These are phyloP conservation scores for Hanseniaspora clermontiae DNA, from an alignment of 805 yeast genomes.

Conservation along the genomic window DNA sequence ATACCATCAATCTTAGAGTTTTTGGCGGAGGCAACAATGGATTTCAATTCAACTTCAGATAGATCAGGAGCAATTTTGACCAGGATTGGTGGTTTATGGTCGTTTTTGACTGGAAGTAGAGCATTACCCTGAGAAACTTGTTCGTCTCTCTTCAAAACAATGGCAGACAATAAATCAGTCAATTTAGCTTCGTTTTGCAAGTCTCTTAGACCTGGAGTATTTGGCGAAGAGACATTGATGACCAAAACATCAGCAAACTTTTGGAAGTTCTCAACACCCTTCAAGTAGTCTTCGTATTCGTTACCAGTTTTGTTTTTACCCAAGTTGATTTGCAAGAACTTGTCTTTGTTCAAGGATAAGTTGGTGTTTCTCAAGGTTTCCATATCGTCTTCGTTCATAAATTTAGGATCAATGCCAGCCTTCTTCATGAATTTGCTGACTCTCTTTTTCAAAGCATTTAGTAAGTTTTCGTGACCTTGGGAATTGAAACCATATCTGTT, in stretches of 20 bases:
- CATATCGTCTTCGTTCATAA: constrained; percentile 18
- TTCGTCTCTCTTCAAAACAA: constrained; percentile 58
- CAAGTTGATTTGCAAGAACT: constrained; percentile 66
- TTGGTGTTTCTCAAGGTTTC: constrained; percentile 17
- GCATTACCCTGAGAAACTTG: constrained; percentile 30
- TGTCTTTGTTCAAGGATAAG: constrained; percentile 47
- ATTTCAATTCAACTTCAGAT: constrained; percentile 61
- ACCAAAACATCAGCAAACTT: constrained; percentile 79
- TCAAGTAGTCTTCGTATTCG: constrained; percentile 71
- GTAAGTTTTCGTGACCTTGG: constrained; percentile 66
- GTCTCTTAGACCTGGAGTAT: constrained; percentile 87
- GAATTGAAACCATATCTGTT: constrained; percentile 94
- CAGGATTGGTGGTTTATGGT: constrained; percentile 56
- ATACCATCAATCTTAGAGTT: constrained; percentile 77
- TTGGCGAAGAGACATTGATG: constrained; percentile 86
- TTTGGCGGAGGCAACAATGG: constrained; percentile 72
- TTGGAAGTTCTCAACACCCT: constrained; percentile 74
- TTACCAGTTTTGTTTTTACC: constrained; percentile 92
- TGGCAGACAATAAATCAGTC: constrained; percentile 50
- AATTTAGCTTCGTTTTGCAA: constrained; percentile 69
- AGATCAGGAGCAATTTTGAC: constrained; percentile 94
- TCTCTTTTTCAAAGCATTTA: constrained; percentile 54
- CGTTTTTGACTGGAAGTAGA: constrained; percentile 16
- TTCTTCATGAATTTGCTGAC: constrained; percentile 32
- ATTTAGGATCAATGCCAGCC: constrained; percentile 18